Evolutionary conservation across 257 asterid genomes (phyloP).

Genomic region (Ocimum tenuiflorum): DNA sequence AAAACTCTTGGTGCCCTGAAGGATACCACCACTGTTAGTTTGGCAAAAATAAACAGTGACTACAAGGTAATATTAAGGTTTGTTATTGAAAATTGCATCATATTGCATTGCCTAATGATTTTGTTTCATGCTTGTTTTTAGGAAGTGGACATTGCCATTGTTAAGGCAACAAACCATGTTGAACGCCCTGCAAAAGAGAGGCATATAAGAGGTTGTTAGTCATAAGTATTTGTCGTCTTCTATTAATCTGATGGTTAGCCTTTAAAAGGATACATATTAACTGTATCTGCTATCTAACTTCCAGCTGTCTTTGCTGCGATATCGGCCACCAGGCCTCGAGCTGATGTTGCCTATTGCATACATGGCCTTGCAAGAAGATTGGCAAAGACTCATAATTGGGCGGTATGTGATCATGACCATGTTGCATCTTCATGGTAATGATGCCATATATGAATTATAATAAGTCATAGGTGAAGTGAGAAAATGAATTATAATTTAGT

Average conservation of each 20-base stretch:
- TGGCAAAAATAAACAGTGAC: conserved; percentile 89
- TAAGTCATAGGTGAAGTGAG: neutral
- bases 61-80: conserved; percentile 56
- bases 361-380: conserved; percentile 91
- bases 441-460: neutral
- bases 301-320: conserved; percentile 84
- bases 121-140: conserved; percentile 11
- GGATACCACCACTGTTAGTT: conserved; percentile 90
- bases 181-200: conserved; percentile 96
- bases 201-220: conserved; percentile 65
- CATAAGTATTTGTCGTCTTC: neutral
- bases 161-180: conserved; percentile 93
- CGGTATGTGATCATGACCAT: conserved; percentile 45
- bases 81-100: neutral
- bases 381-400: conserved; percentile 94
- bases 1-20: conserved; percentile 93
- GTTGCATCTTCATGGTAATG: neutral
- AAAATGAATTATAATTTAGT: neutral
- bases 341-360: conserved; percentile 97
- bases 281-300: conserved; percentile 16
- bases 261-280: conserved; percentile 16
- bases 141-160: conserved; percentile 97
- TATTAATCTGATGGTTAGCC: neutral
- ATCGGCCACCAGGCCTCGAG: conserved; percentile 93
- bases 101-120: conserved; percentile 3